These are phyloP conservation scores for Turnera subulata DNA, from an alignment of 345 rosid genomes.

Conservation along the genomic window DNA sequence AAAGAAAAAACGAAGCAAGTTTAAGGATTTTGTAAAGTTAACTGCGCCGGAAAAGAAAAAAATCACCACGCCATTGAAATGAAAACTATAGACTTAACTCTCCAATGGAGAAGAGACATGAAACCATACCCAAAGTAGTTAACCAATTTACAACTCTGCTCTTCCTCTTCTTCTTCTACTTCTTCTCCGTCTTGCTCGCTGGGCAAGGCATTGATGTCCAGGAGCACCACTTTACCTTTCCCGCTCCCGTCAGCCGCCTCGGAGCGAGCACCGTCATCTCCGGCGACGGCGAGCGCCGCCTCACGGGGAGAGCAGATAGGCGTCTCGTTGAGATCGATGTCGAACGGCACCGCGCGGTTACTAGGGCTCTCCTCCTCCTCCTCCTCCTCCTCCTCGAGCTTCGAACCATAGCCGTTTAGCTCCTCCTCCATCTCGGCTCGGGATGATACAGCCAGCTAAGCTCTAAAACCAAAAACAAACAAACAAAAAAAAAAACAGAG, in stretches of 20 bases:
- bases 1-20: too few relatives aligned
- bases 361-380: constrained; percentile 2
- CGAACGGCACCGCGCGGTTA: constrained; percentile 18
- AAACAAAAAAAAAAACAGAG: too few relatives aligned
- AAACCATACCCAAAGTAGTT: constrained; percentile 21
- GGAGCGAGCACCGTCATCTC: background rate
- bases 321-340: constrained; percentile 34
- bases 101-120: background rate
- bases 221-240: constrained; percentile 7
- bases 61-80: too few relatives aligned
- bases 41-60: too few relatives aligned
- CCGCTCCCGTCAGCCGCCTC: background rate
- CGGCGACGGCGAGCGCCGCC: background rate
- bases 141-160: background rate
- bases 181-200: constrained; percentile 21
- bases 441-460: too few relatives aligned
- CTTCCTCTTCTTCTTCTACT: constrained; percentile 16
- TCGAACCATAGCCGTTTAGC: background rate
- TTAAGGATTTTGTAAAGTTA: too few relatives aligned
- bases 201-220: constrained; percentile 35
- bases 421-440: constrained; percentile 22
- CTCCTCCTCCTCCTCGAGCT: constrained; percentile 4
- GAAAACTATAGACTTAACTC: too few relatives aligned
- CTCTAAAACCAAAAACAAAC: too few relatives aligned
- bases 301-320: constrained; percentile 32